Base-by-base conservation (phyloP, 352 stramenopile genomes). In the Pythium brassicae region DNA sequence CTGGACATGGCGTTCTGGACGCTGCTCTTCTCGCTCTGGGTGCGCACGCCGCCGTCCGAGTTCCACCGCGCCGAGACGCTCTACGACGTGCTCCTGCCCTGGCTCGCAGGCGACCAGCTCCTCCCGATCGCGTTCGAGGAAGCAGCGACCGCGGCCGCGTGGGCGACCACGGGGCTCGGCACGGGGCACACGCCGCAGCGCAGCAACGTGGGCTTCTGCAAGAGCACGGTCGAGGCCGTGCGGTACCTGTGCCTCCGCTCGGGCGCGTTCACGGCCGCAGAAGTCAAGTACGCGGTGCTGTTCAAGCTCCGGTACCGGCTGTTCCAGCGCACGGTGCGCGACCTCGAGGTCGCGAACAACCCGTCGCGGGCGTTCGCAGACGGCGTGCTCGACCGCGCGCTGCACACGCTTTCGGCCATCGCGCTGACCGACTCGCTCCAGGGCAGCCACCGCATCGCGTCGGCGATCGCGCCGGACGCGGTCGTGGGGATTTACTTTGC, bases 71-170 rank as follows among this genome's bases (percentile, higher is more conserved):
- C 92, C 14, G 84, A 95, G 59, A 91, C 77, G 6, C 70, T 97
- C 23, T 97, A 97, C 57, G 88, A 96, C 53, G 86, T 97, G 32
- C 50, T 97, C 11, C 54, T 97, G 17, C 89, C 89, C 20, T 96
- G 87, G 80, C 74, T 97, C 19, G 79, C 83, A 26, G 75, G 76
- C 14, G 80, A 93, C 55, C 76, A 76, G 37, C 56, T 95, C 29
- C 50, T 96, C 26, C 83, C 85, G 6, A 53, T 92, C 22, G 83
- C 72, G 4, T 63, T 88, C 35, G 67, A 77, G 53, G 70, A 69
- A 22, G 66, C 70, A 0, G 60, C 76, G 27, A 57, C 74, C 1
- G 55, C 55, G 7, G 37, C 56, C 2, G 53, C 69, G 11, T 80
- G 71, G 69, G 69, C 34, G 5, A 73, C 26, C 59, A 51, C 56